Conservation (phyloP, 2,329 filamentous ascomycete genomes). For the Exserohilum turcica region DNA sequence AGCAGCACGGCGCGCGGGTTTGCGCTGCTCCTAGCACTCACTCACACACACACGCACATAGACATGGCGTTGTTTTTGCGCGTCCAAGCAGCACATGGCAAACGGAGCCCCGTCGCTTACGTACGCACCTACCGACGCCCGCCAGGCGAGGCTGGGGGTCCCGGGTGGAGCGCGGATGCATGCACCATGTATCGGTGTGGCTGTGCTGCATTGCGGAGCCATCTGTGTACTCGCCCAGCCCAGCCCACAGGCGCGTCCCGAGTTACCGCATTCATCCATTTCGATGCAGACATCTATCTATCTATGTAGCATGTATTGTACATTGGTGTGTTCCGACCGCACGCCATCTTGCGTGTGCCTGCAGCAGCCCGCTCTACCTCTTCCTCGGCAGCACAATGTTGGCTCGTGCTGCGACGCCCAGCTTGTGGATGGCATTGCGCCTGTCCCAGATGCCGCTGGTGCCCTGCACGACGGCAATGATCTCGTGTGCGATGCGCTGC, state of each 20-base stretch:
- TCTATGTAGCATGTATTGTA: conserved; percentile 3
- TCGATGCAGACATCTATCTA: background rate
- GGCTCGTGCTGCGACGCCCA: conserved; percentile 75
- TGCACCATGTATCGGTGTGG: conserved; percentile 28
- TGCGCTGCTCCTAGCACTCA: no score
- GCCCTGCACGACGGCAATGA: conserved; percentile 87
- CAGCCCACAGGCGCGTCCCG: background rate
- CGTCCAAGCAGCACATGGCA: background rate
- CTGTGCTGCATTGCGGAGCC: conserved; percentile 17
- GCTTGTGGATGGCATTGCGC: conserved; percentile 77
- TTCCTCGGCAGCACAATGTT: conserved; percentile 60
- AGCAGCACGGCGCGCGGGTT: no score
- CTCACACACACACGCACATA: no score
- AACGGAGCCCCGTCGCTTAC: background rate
- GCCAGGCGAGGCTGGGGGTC: background rate
- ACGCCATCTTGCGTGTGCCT: background rate
- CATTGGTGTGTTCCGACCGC: background rate
- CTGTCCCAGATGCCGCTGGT: conserved; percentile 83
- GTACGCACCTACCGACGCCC: background rate
- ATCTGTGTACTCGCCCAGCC: conserved; percentile 6
- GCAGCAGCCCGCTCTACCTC: conserved; percentile 24
- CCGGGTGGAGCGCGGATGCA: conserved; percentile 3
- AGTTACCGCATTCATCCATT: conserved; percentile 10
- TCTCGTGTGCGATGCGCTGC: conserved; percentile 79
- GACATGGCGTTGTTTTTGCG: background rate